Base-by-base conservation (phyloP, 1,284 basidiomycete genomes). In the Ustilago loliicola region DNA sequence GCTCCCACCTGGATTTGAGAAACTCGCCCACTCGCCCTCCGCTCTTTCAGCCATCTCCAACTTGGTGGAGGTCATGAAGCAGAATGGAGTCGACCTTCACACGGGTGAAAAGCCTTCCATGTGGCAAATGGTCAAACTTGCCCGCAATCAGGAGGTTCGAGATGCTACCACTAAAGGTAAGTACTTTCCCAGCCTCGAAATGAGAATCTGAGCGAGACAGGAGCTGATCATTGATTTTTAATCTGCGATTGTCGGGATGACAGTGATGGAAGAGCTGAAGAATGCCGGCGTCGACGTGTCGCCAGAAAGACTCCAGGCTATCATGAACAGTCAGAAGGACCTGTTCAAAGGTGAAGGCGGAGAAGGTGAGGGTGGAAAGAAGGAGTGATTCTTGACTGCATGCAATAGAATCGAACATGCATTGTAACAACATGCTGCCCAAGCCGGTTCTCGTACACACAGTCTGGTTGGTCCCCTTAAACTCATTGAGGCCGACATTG, bases 261-360 rank as follows among this genome's bases (percentile, higher is more conserved):
- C 54, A 83, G 82, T 80, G n/a, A 77, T 82, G 63, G 66, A 79
- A n/a, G 82, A 81, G 58, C 72, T 83, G 47, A 72, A 75, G 27
- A 79, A 83, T 32, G 80, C 77, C 15, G 82, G 82, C 27, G 55
- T 83, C 8, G 80, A 83, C n/a, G 71, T 83, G 6, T 77, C 79
- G 45, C 82, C 82, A 17, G 80, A 82, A 32, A 61, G 74, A 13
- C 54, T 83, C 51, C 76, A 83, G 62, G 59, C 60, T 11, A 64
- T 82, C 59, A 82, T 80, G 79, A 79, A 78, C 58, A 58, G 60
- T 47, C 59, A 60, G 25, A 55, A 61, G 30, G 57, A 55, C 32
- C 9, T 79, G 15, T 72, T 72, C 25, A 65, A 59, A 9, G 40
- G 40, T 11, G 61, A 29, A 11, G 61, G 53, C 29, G 72, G 62